Base-by-base conservation (phyloP, 1,284 basidiomycete genomes). In the Peniophora sp. region DNA sequence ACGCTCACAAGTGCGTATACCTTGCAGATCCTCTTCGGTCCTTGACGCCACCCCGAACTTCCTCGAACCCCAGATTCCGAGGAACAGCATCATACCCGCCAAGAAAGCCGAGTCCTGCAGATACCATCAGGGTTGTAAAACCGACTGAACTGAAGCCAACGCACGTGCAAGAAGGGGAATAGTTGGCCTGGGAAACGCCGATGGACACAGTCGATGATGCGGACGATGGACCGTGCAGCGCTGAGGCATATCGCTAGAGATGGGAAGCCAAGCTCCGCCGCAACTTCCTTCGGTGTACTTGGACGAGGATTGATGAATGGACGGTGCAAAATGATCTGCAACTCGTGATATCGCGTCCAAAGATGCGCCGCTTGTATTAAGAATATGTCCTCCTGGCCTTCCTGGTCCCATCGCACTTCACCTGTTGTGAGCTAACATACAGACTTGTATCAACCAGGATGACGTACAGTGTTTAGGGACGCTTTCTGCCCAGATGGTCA, bases 11-110 rank as follows among this genome's bases (percentile, higher is more conserved):
- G 27, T 32, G 12, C 12, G 27, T 32, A 32, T 32, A 12, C 27
- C 27, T 32, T 12, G 27, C 5, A 32, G 27, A 32, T 32, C 27
- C 27, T 32, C 27, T 32, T 32, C 27, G 5, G 12, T 12, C 12
- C 27, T 32, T 32, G 27, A 12, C 27, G 27, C 27, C 18, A 76
- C 64, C 1, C 80, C 79, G n/a, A 78, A 75, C 47, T 76, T 73
- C 60, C 79, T 81, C n/a, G 79, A 81, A 14, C 82, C 81, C 78
- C 88, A 91, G 17, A 89, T 81, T 55, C 81, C 85, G 55, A 91
- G 69, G 47, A 91, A 66, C 3, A 90, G 70, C 17, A 89, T 79
- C 50, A 88, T 76, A 0, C 76, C 83, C 0, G 83, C 73, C 0
- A 81, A 81, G 62, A 85, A 87, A 1, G 79, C 71, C 18, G 73